Evolutionary conservation across 805 yeast species (phyloP), one percentile per base, ranked within the genome.

Genomic region (Candida nemodendra): DNA sequence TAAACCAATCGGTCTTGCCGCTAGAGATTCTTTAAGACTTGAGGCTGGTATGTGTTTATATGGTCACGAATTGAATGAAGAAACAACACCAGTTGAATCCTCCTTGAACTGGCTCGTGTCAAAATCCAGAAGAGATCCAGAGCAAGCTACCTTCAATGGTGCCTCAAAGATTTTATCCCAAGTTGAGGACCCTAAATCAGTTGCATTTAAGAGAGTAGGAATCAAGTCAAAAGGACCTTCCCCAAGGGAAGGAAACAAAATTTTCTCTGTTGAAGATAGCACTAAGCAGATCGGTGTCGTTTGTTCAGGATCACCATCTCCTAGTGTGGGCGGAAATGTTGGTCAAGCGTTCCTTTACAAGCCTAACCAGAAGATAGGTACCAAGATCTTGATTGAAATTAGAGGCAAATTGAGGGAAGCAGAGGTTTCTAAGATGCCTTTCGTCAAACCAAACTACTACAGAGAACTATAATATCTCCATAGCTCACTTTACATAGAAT

Each of bases 1-100:
- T 32, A 78, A 77, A 59, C 95, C 96, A 26, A 86, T 89, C 51
- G 99, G 99, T 4, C 76, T 93, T 35, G 99, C 98, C n/a, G 98
- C 99, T 2, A 81, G 99, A 63, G 99, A 93, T 62, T 86, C 97
- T 9, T 71, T 93, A 49, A 78, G 99, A 56, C 68, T 93, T 36
- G 99, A 93, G 68, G 99, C 99, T 4, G 99, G 99, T 22, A 86
- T 93, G 96, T 93, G 99, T 64, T 72, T 93, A 38, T 93, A 93
- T 55, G 99, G 99, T 2, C 84, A 89, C 59, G 99, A 93, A 63
- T 72, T 93, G 53, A 76, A 74, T 45, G 95, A 88, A 51, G 61
- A 66, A 9, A 79, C 76, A 21, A 83, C 96, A 2, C 99, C 99
- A 9, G 78, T 91, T 4, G 95, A 89, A 51, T 95, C 93, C 0